phyloP scores from a whole-genome alignment of 2,329 filamentous ascomycete species.

The Fusarium guadeloupense region DNA sequence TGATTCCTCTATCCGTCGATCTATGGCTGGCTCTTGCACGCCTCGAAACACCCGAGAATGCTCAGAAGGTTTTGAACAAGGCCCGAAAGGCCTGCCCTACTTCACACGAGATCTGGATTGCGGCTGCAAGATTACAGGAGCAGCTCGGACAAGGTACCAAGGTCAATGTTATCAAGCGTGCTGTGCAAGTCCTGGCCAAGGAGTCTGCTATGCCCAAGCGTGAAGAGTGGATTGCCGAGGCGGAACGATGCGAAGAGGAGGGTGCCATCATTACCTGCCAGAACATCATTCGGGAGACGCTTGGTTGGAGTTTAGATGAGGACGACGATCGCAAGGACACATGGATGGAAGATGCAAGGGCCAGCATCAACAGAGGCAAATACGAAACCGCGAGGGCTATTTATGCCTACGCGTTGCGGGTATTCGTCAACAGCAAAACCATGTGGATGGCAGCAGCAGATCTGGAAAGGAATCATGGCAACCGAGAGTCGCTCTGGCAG shows the following conservation, averaged over 20 bases:
- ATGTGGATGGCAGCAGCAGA: conserved; percentile 93
- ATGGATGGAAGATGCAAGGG: conserved; percentile 93
- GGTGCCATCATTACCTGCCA: conserved; percentile 86
- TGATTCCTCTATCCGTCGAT: conserved; percentile 93
- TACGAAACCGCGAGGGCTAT: conserved; percentile 95
- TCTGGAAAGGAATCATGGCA: conserved; percentile 88
- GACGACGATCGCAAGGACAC: conserved; percentile 96
- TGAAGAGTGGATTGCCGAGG: conserved; percentile 96
- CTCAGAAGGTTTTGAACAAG: conserved; percentile 93
- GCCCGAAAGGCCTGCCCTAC: conserved; percentile 93
- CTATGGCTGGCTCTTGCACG: conserved; percentile 94
- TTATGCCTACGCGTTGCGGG: conserved; percentile 86
- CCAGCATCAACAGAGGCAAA: conserved; percentile 79
- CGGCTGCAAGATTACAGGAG: conserved; percentile 89
- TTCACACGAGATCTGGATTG: conserved; percentile 96
- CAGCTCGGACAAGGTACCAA: conserved; percentile 81
- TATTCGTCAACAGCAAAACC: conserved; percentile 88
- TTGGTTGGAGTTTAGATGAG: conserved; percentile 93
- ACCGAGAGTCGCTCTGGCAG: conserved; percentile 81
- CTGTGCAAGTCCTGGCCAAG: conserved; percentile 85
- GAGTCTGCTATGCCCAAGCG: conserved; percentile 97
- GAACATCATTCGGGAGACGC: conserved; percentile 89
- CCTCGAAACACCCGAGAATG: conserved; percentile 88
- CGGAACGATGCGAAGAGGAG: conserved; percentile 93
- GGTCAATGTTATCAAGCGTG: conserved; percentile 94